phyloP scores from a whole-genome alignment of 805 yeast genomes.

The Candida hungchunana region DNA sequence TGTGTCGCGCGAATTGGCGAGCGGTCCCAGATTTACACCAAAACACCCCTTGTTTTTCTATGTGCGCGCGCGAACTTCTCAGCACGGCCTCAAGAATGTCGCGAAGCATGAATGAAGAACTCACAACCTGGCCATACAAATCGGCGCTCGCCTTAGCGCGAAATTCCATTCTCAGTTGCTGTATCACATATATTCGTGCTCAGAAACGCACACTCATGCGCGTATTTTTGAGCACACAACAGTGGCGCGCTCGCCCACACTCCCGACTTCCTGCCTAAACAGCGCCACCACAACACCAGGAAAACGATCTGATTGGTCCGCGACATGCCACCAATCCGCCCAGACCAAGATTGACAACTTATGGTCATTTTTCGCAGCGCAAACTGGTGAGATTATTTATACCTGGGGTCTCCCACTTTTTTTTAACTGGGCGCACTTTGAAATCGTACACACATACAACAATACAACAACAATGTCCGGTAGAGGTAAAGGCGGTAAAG shows the following conservation, averaged over 20 bases:
- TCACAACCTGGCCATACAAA: constrained; percentile 4
- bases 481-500: constrained; percentile 99
- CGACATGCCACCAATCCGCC: not conserved
- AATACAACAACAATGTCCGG: constrained; percentile 71
- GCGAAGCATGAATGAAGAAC: not conserved
- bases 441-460: constrained; percentile 24
- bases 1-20: too few relatives aligned
- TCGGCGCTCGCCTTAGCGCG: constrained; percentile 1
- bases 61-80: constrained; percentile 1
- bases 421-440: too few relatives aligned
- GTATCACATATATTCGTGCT: constrained; percentile 12
- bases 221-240: constrained; percentile 10
- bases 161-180: constrained; percentile 3
- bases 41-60: too few relatives aligned
- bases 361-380: too few relatives aligned
- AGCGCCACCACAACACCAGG: too few relatives aligned
- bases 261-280: not conserved
- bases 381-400: too few relatives aligned
- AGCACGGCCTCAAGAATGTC: too few relatives aligned
- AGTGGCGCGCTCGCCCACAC: not conserved
- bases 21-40: too few relatives aligned
- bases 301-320: constrained; percentile 2
- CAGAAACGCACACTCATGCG: constrained; percentile 18
- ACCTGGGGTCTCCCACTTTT: too few relatives aligned
- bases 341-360: too few relatives aligned